Evolutionary conservation across 805 yeast genomes (phyloP), one percentile per base, ranked within the genome.

Genomic region (Ogataea neopini): DNA sequence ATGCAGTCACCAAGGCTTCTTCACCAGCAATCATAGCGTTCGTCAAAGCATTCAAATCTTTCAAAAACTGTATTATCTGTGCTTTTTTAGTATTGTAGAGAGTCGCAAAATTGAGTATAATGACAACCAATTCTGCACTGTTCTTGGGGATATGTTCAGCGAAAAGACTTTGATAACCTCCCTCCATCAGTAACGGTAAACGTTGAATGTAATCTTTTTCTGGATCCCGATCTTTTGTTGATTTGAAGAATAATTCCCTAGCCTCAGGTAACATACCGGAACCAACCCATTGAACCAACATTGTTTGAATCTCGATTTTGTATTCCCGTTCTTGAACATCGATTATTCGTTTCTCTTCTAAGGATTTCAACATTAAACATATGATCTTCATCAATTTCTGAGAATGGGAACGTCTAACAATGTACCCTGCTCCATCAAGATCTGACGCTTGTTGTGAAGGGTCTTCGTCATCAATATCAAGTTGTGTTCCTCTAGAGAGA

Each of bases 231-330:
- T 30, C 28, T 22, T 42, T 42, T 10, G 34, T 13, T 6, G 39
- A 32, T 25, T 58, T 54, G 47, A 62, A 60, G 39, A 78, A 84
- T 4, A 85, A 57, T 36, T 74, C 76, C 51, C 83, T 72, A 0
- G 90, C 89, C 44, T 81, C 87, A 0, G 85, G 83, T 0, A 81
- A 52, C 46, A 55, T 48, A 5, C 66, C 66, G 2, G 69, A 69
- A 4, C 85, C 83, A 29, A 84, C 77, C 88, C 88, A 84, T 46
- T 76, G 78, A 52, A 85, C 72, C 41, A 85, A 64, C 29, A 85
- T 66, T 7, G 80, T 74, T 54, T 82, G 85, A 18, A 85, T 60
- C 53, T 83, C 88, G 45, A 79, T 73, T 7, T 74, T 68, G 58
- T 80, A 83, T 51, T 83, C 86, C 11, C 76, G 71, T 37, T 72